phyloP scores from a whole-genome alignment of 2,329 filamentous ascomycete species.

The Stachybotrys chartarum region DNA sequence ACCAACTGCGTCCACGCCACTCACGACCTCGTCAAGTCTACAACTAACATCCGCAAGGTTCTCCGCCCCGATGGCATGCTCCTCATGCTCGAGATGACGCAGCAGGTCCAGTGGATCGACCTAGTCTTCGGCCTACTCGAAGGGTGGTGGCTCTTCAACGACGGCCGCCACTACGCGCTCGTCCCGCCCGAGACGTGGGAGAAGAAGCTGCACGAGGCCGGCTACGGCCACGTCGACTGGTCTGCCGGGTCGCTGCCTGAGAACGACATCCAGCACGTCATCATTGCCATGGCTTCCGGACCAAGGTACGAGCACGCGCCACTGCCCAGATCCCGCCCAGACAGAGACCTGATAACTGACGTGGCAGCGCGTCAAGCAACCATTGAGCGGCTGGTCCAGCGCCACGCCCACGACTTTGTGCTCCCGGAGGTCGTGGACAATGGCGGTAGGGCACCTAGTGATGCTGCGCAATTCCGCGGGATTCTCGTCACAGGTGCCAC shows the following conservation, averaged over 20 bases:
- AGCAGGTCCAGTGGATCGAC: slow-evolving; percentile 18
- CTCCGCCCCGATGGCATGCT: slow-evolving; percentile 21
- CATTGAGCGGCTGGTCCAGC: too few relatives aligned
- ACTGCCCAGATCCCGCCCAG: too few relatives aligned
- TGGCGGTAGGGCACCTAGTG: too few relatives aligned
- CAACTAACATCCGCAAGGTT: slow-evolving; percentile 12
- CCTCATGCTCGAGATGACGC: slow-evolving; percentile 20
- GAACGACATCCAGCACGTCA: neutral
- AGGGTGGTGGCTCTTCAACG: slow-evolving; percentile 26
- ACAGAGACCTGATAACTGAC: too few relatives aligned
- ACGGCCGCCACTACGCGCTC: slow-evolving; percentile 16
- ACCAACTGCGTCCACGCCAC: slow-evolving; percentile 31
- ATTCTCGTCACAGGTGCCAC: too few relatives aligned
- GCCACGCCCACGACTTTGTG: too few relatives aligned
- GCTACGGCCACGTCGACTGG: slow-evolving; percentile 11
- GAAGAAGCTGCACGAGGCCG: slow-evolving; percentile 4
- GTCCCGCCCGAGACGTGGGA: slow-evolving; percentile 5
- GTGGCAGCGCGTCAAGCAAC: too few relatives aligned
- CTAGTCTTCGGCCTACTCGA: slow-evolving; percentile 25
- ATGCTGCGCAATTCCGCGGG: too few relatives aligned
- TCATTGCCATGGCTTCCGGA: too few relatives aligned
- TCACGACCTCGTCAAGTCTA: slow-evolving; percentile 9
- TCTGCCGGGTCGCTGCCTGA: slow-evolving; percentile 8
- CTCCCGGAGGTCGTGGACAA: too few relatives aligned
- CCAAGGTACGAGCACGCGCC: too few relatives aligned